Evolutionary conservation across 139 green algal species (phyloP), one percentile per base, ranked within the genome.

Genomic region (Chlorokybus atmophyticus): DNA sequence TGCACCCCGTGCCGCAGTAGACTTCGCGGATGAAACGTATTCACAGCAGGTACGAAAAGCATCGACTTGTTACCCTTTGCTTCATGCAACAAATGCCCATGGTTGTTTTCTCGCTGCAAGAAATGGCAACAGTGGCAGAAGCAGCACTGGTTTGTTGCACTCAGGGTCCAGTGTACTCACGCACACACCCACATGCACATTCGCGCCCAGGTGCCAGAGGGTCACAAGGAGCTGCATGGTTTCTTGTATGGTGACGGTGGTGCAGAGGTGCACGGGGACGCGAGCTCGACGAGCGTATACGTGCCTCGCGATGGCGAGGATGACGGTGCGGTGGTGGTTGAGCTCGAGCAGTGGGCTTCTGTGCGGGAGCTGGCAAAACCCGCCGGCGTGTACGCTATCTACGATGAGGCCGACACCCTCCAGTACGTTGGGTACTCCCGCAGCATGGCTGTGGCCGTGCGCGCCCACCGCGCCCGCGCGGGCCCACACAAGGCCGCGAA

Each of bases 391-490:
- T 95, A 87, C 55, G 83, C 81, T 4, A n/a, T 91, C 28, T 87
- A 88, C 55, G 83, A 93, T 57, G 44, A 29, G 3, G 23, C 57
- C 3, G 31, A 69, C 1, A 41, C 53, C 7, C 56, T 90, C 41
- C 84, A 94, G 70, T 95, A 91, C 57, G 73, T 95, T 0, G 80
- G 82, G 2, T 93, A 83, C 59, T 69, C 69, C 3, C 66, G 86
- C 47, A 93, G 87, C 75, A 78, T 95, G 6, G 75, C 89, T 1
- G 56, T 75, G 32, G 40, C 67, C 5, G 17, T 68, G 24, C 55
- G 55, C 3, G 19, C 47, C 27, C 50, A 39, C 14, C 57, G 53
- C 10, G 50, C 4, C 27, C 53, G 49, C 17, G 21, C 5, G 7
- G 56, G 56, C 4, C 27, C 56, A 4, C 3, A 4, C 25, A 23